Conservation (phyloP, 1,284 basidiomycete species). For the Polyporus tsugae region DNA sequence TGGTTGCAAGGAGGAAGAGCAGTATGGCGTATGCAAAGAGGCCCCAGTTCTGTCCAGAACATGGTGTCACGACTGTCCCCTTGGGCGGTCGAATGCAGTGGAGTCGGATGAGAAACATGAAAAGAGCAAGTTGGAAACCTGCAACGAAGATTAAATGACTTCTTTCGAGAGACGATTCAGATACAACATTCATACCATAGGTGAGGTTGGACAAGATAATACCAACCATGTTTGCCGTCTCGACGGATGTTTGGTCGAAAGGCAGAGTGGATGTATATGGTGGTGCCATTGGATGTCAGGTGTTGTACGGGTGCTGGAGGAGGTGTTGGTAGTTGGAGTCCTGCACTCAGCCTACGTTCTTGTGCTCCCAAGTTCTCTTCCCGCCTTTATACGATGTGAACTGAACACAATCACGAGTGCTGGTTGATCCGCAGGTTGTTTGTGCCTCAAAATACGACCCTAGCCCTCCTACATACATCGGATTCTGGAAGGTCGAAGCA, state of each 20-base stretch:
- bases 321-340: constrained; percentile 4
- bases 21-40: constrained; percentile 29
- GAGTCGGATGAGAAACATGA: constrained; percentile 20
- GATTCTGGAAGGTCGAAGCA: not conserved
- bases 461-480: not conserved
- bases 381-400: constrained; percentile 1
- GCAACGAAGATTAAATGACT: not conserved
- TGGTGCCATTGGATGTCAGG: not conserved
- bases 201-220: constrained; percentile 36
- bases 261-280: not conserved
- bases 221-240: constrained; percentile 30
- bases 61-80: not conserved
- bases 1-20: constrained; percentile 37
- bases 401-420: constrained; percentile 1
- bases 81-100: constrained; percentile 7
- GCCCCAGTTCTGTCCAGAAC: constrained; percentile 14
- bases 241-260: constrained; percentile 10
- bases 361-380: not conserved
- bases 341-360: not conserved
- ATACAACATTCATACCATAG: constrained; percentile 31
- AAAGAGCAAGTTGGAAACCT: constrained; percentile 37
- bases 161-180: not conserved
- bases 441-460: not conserved
- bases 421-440: not conserved
- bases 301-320: not conserved